phyloP scores from a whole-genome alignment of 1,284 basidiomycete genomes.

The Ceratobasidium sp. region DNA sequence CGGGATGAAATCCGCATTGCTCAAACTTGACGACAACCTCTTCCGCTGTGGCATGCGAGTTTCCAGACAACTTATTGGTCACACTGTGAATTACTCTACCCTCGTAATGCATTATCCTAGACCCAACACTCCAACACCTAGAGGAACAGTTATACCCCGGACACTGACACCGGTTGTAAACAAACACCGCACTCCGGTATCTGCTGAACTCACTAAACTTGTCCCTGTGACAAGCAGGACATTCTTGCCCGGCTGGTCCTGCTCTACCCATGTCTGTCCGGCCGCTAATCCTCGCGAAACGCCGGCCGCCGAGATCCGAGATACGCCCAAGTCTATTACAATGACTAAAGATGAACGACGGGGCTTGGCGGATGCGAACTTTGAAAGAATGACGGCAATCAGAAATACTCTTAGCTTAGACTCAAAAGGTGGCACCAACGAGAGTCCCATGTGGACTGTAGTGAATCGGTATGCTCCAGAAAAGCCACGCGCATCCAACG shows the following conservation, averaged over 20 bases:
- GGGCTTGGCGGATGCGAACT: not conserved
- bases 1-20: not conserved
- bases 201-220: not conserved
- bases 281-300: constrained; percentile 23
- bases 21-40: constrained; percentile 30
- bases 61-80: not conserved
- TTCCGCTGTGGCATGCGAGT: constrained; percentile 17
- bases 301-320: not conserved
- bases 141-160: constrained; percentile 1
- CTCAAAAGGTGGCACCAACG: not conserved
- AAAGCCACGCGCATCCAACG: constrained; percentile 40
- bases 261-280: constrained; percentile 27
- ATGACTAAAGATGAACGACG: constrained; percentile 23
- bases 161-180: constrained; percentile 21
- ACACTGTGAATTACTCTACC: not conserved
- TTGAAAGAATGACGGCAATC: not conserved
- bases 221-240: not conserved
- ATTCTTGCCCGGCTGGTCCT: constrained; percentile 13
- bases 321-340: not conserved
- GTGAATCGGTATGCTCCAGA: constrained; percentile 61
- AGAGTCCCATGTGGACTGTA: constrained; percentile 58
- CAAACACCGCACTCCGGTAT: not conserved
- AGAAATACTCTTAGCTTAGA: constrained; percentile 2
- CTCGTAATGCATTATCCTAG: constrained; percentile 20
- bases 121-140: constrained; percentile 11